Percentiles rank a stretch among this genome's conserved stretches.
phyloP scores from a whole-genome alignment of 306 rosid species.

The Quercus bicolor region DNA sequence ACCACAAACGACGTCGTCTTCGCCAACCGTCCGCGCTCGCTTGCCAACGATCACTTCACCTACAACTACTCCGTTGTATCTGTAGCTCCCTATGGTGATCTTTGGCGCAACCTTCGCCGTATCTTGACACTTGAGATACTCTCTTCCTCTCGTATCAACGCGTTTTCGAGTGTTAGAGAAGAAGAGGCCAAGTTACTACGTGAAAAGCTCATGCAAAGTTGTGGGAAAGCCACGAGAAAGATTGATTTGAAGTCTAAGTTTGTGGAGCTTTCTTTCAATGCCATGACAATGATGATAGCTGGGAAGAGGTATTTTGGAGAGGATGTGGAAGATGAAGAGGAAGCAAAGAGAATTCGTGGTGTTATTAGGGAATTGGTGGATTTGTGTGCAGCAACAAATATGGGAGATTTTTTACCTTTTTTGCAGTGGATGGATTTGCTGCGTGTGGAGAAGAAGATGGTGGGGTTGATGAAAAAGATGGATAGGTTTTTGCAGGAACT shows the following conservation, averaged over 20 bases:
- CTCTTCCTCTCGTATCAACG: no score
- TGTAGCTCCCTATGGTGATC: conserved; percentile 10
- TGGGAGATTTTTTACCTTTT: conserved; percentile 7
- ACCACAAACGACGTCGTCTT: conserved; percentile 29
- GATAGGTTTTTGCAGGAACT: background rate
- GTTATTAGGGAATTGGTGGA: no score
- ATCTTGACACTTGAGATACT: no score
- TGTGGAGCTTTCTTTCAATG: conserved; percentile 16
- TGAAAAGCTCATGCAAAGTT: no score
- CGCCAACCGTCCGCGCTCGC: conserved; percentile 25
- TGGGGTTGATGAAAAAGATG: background rate
- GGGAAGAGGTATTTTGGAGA: no score
- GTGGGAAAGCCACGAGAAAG: background rate
- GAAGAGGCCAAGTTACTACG: no score
- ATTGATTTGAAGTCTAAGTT: conserved; percentile 5
- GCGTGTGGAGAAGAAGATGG: conserved; percentile 18
- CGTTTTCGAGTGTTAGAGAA: no score
- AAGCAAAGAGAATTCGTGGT: no score
- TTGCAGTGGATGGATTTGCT: conserved; percentile 4
- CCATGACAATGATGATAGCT: conserved; percentile 25
- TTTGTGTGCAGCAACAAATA: background rate
- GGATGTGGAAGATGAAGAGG: no score
- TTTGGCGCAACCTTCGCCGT: conserved; percentile 21
- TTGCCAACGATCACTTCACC: conserved; percentile 16
- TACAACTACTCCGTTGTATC: conserved; percentile 21